Evolutionary conservation across 2,329 filamentous ascomycete genomes (phyloP).

Genomic region (Stachybotrys echinatus): DNA sequence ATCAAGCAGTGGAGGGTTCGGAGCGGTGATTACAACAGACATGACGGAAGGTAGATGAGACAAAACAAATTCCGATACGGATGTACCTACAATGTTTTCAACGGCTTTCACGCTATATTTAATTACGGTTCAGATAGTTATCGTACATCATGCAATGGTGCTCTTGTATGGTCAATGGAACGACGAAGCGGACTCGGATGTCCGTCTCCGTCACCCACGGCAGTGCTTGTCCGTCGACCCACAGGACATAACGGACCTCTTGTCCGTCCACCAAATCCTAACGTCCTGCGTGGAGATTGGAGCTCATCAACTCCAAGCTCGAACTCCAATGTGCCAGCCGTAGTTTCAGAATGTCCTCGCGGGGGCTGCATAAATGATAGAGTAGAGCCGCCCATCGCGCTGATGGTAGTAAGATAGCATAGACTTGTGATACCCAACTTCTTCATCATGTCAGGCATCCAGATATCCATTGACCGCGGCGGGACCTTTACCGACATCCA

Average conservation of each 20-base stretch:
- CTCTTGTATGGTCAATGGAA: too few species aligned
- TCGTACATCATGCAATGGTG: background rate
- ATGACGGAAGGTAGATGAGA: background rate
- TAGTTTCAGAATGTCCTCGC: too few species aligned
- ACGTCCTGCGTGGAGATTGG: too few species aligned
- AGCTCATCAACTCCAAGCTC: too few species aligned
- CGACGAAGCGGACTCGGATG: background rate
- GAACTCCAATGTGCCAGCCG: too few species aligned
- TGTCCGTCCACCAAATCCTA: too few species aligned
- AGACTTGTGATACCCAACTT: too few species aligned
- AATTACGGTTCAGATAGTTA: background rate
- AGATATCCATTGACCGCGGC: conserved; percentile 20
- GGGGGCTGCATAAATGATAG: too few species aligned
- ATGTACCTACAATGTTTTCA: background rate
- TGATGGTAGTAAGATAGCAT: too few species aligned
- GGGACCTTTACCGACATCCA: conserved; percentile 21
- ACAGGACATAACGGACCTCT: too few species aligned
- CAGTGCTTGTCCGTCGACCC: background rate
- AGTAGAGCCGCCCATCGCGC: too few species aligned
- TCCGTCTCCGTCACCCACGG: background rate
- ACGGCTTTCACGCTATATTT: background rate
- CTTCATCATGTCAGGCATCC: conserved; percentile 19
- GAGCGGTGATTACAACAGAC: background rate
- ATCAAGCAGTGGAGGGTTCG: background rate
- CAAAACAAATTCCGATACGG: background rate